Evolutionary conservation across 2,329 filamentous ascomycete genomes (phyloP).

Genomic region (Ambrosiella cleistominuta): DNA sequence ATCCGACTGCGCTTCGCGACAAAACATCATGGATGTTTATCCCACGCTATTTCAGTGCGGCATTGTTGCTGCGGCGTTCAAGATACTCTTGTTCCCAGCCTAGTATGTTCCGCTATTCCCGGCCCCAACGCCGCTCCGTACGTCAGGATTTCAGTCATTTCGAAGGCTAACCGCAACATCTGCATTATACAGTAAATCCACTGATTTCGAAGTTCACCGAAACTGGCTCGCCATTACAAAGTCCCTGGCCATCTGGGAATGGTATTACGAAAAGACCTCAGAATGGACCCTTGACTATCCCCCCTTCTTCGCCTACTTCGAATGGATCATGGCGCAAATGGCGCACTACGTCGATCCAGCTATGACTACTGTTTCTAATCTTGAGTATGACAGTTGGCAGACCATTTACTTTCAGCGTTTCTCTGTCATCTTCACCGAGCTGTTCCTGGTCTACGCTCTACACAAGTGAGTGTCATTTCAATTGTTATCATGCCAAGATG

Average conservation of each 20-base stretch:
- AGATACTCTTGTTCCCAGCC: constrained; percentile 79
- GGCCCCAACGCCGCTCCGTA: neutral
- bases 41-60: constrained; percentile 83
- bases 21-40: constrained; percentile 26
- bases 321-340: constrained; percentile 74
- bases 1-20: neutral
- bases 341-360: constrained; percentile 60
- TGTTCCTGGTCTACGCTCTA: constrained; percentile 69
- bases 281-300: constrained; percentile 99
- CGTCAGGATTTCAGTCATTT: neutral
- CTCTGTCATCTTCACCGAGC: constrained; percentile 74
- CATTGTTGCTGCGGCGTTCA: constrained; percentile 70
- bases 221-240: constrained; percentile 97
- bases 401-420: constrained; percentile 83
- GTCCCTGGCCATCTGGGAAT: constrained; percentile 68
- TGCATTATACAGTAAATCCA: constrained; percentile 58
- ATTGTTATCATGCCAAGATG: neutral
- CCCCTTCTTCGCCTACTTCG: constrained; percentile 93
- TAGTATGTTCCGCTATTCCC: constrained; percentile 48
- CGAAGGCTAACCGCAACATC: neutral
- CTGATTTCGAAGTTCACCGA: constrained; percentile 95
- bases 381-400: constrained; percentile 81
- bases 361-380: constrained; percentile 66
- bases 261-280: constrained; percentile 95
- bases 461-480: constrained; percentile 35